Conservation (phyloP, 371 early-diverging fungal genomes). For the Fennellomyces sp. region DNA sequence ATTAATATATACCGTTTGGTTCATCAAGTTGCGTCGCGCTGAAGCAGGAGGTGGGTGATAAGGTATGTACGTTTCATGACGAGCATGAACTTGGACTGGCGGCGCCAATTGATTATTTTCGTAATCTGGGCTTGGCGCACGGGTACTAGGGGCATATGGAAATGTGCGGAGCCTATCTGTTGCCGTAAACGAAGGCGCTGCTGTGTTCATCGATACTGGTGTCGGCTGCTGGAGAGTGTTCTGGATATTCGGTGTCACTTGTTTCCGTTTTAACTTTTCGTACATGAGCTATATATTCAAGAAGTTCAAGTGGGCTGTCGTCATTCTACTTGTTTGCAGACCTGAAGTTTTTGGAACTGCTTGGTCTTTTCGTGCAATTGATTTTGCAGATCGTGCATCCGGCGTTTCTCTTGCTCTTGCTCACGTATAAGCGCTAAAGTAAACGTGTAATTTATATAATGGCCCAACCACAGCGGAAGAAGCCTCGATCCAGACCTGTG, state of each 20-base stretch:
- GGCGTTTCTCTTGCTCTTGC: slow-evolving; percentile 59
- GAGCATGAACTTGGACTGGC: neutral
- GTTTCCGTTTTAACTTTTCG: slow-evolving; percentile 60
- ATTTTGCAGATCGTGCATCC: slow-evolving; percentile 49
- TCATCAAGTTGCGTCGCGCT: neutral
- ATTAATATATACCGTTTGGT: neutral
- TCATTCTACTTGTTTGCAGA: neutral
- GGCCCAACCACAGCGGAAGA: neutral
- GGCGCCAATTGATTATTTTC: neutral
- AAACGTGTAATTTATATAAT: neutral
- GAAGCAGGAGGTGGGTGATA: neutral
- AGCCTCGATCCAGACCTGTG: neutral
- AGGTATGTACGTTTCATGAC: no score
- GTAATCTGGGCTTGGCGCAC: no score
- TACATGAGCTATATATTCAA: slow-evolving; percentile 44
- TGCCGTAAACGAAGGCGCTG: no score
- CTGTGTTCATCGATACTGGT: neutral
- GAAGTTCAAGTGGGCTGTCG: neutral
- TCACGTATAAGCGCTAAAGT: slow-evolving; percentile 40
- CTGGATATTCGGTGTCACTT: slow-evolving; percentile 35
- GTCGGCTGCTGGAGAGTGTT: slow-evolving; percentile 1
- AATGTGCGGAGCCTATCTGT: no score
- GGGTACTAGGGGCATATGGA: no score
- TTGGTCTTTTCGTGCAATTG: slow-evolving; percentile 66
- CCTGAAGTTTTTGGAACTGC: slow-evolving; percentile 73